Evolutionary conservation across 495 filamentous ascomycete genomes (phyloP), one percentile per base, ranked within the genome.

Genomic region (Talaromyces ruber): DNA sequence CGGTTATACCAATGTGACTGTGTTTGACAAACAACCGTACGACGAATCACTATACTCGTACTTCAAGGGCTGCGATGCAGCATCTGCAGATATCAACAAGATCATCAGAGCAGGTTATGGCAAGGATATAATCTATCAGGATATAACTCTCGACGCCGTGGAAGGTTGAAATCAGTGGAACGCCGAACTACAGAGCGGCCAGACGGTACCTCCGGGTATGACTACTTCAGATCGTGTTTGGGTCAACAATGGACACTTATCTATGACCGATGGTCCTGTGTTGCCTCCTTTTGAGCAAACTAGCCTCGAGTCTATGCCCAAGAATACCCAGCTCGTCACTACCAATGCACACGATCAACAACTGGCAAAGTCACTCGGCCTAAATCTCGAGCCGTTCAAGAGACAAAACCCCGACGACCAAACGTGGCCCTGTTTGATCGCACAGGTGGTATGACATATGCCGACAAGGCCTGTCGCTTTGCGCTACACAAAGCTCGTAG

Each of bases 41-140:
- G 69, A 72, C 12, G 60, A 72, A 18, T 69, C 66, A 21, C 58
- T 52, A 0, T 79, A 77, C 57, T 68, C 66, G 4, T 71, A 66
- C 54, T 56, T 62, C 8, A 51, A 55, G 0, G 73, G 72, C 57
- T 70, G 67, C 25, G 71, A 76, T 64, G 68, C 66, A 11, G 74
- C 74, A 7, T 75, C 72, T 9, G 71, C 73, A 22, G 75, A 80
- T 63, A 61, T 74, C 12, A 81, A 79, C 56, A 81, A 79, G 50
- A 76, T 79, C 61, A 68, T 81, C 29, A 70, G 78, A 1, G 66
- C 72, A 7, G 72, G 70, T 25, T 79, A 81, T 62, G 77, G 77
- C 14, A 16, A 39, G 2, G 65, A 78, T 51, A 70, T 64, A 6
- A 67, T 71, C 51, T 81, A 80, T 60, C 78, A 80, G 62, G 61